Percentiles rank a stretch among this genome's conserved stretches.
phyloP scores from a whole-genome alignment of 1,139 yeast species.

The Diutina rugosa region DNA sequence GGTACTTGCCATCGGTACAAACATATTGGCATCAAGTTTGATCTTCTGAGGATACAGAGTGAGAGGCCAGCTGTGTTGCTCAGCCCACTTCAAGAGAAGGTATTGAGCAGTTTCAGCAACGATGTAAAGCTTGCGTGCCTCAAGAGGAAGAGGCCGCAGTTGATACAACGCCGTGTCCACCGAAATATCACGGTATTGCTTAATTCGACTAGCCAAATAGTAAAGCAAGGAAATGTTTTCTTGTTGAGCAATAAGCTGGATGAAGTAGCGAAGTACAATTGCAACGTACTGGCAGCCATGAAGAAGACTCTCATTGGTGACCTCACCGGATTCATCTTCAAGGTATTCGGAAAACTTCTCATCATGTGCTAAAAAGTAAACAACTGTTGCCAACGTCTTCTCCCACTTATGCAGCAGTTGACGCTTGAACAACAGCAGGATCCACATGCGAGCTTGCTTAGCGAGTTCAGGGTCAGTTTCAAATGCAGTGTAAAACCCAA shows the following conservation, averaged over 20 bases:
- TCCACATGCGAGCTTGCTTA: slow-evolving; percentile 54
- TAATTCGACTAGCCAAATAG: slow-evolving; percentile 67
- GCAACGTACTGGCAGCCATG: slow-evolving; percentile 39
- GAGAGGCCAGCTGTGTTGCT: slow-evolving; percentile 51
- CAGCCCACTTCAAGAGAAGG: slow-evolving; percentile 46
- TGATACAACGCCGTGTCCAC: slow-evolving; percentile 24
- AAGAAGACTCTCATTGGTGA: slow-evolving; percentile 10
- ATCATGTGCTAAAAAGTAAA: slow-evolving; percentile 67
- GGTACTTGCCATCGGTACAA: slow-evolving; percentile 37
- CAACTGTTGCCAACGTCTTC: slow-evolving; percentile 49
- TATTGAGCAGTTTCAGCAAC: slow-evolving; percentile 67
- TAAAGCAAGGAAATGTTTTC: slow-evolving; percentile 64
- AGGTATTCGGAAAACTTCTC: slow-evolving; percentile 45
- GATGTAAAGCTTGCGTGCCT: slow-evolving; percentile 37
- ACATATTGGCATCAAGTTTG: slow-evolving; percentile 54
- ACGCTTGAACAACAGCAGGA: slow-evolving; percentile 19
- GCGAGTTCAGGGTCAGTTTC: slow-evolving; percentile 50
- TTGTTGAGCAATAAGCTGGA: slow-evolving; percentile 47
- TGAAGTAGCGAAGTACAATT: slow-evolving; percentile 46
- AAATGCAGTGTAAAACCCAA: slow-evolving; percentile 62
- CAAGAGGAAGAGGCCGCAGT: slow-evolving; percentile 11
- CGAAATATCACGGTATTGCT: slow-evolving; percentile 58
- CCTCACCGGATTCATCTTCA: slow-evolving; percentile 7
- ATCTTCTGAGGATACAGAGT: slow-evolving; percentile 76
- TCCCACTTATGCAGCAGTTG: slow-evolving; percentile 18